These are phyloP conservation scores for Symbiodinium natans DNA, from an alignment of 73 alveolate species.

Conservation along the genomic window DNA sequence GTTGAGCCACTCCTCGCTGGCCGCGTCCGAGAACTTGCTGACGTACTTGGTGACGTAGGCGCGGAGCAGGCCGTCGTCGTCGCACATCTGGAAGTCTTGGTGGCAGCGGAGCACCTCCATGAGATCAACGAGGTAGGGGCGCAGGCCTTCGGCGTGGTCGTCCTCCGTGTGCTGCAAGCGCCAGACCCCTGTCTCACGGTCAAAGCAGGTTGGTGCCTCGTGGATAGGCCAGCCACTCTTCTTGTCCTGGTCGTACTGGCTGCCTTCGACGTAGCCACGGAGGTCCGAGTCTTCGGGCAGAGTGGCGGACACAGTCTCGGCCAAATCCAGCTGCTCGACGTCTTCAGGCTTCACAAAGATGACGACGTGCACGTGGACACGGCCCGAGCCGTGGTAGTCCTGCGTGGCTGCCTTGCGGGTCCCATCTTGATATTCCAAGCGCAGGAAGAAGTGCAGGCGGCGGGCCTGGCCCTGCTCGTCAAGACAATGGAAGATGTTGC, in stretches of 20 bases:
- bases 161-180: neutral
- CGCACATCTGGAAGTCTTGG: neutral
- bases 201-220: neutral
- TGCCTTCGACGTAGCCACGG: neutral
- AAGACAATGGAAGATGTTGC: neutral
- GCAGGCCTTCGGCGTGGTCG: neutral
- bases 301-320: neutral
- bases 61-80: neutral
- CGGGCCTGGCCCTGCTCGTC: neutral
- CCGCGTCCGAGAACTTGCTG: neutral
- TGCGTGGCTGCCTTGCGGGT: neutral
- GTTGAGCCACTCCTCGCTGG: neutral
- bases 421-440: neutral
- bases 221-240: neutral
- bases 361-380: neutral
- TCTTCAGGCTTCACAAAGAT: neutral
- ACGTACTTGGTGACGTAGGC: neutral
- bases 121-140: neutral
- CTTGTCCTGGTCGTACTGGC: neutral
- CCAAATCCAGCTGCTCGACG: neutral
- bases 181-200: too few species aligned
- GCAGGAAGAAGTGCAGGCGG: neutral
- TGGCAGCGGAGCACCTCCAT: constrained; percentile 8
- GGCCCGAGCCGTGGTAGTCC: neutral
- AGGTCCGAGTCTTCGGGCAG: neutral